These are phyloP conservation scores for Chimonanthus praecox DNA, from an alignment of 164 flowering plant species.

Conservation along the genomic window DNA sequence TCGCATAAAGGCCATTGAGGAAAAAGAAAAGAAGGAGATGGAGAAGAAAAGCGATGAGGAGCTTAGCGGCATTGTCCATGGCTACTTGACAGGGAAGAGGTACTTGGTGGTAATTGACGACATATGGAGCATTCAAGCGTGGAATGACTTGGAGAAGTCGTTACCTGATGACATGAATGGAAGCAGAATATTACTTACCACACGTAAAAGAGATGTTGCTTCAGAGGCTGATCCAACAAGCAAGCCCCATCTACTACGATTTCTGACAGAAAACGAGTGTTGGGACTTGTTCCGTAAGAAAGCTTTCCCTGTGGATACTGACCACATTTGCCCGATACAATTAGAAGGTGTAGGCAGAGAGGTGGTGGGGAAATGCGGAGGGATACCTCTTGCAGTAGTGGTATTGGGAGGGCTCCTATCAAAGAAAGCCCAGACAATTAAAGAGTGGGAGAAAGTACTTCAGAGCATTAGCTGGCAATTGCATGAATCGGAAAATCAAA, in stretches of 20 bases:
- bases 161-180: not conserved
- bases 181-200: conserved; percentile 3
- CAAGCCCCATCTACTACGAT: not conserved
- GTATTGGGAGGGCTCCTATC: conserved; percentile 10
- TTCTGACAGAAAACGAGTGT: not conserved
- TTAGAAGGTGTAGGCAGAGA: not conserved
- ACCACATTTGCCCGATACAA: not conserved
- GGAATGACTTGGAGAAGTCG: not conserved
- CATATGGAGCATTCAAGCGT: not conserved
- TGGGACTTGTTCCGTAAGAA: conserved; percentile 1
- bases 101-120: conserved; percentile 6
- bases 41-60: too few relatives aligned
- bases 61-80: not conserved
- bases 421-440: not conserved
- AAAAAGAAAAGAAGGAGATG: too few relatives aligned
- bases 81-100: not conserved
- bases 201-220: not conserved
- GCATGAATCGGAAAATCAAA: not conserved
- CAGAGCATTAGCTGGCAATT: not conserved
- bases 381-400: not conserved
- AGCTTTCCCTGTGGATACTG: not conserved
- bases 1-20: not conserved
- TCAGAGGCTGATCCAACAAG: not conserved
- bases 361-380: not conserved
- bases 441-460: not conserved